These are phyloP conservation scores for Taphrina deformans DNA, from an alignment of 1,139 yeast species.

Conservation along the genomic window DNA sequence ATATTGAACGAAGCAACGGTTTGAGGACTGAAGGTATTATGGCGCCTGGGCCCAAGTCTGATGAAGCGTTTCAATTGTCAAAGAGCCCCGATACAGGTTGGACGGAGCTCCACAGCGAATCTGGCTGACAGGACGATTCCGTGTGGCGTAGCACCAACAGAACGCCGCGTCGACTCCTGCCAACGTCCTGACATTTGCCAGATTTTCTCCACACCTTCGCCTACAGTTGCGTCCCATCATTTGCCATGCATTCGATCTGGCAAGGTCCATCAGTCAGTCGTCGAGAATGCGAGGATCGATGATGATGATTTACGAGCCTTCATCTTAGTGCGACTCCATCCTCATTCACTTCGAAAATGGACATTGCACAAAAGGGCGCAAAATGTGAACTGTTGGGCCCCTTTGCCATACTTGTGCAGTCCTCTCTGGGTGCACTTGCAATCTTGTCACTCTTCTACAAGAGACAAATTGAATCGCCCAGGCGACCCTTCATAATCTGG, in stretches of 20 bases:
- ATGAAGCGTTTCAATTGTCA: neutral
- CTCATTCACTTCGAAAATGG: too few relatives aligned
- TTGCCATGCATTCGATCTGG: too few relatives aligned
- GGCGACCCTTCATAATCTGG: constrained; percentile 33
- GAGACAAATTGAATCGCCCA: constrained; percentile 49
- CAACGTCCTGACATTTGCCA: neutral
- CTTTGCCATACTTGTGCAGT: constrained; percentile 49
- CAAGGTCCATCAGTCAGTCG: too few relatives aligned
- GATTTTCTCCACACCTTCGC: neutral
- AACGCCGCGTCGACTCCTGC: neutral
- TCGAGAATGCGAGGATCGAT: too few relatives aligned
- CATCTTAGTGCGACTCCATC: too few relatives aligned
- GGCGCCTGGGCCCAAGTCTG: too few relatives aligned
- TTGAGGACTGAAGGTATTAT: neutral
- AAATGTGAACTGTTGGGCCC: constrained; percentile 50
- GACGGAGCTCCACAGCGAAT: neutral
- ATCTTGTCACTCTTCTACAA: constrained; percentile 71
- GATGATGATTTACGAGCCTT: too few relatives aligned
- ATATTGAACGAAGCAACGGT: neutral
- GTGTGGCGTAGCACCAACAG: neutral
- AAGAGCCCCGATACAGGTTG: neutral
- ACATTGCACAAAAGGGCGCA: neutral
- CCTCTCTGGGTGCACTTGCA: constrained; percentile 67
- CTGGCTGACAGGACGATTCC: neutral
- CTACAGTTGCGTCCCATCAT: too few relatives aligned